Conservation (phyloP, 2,329 filamentous ascomycete genomes). For the Aspergillus felis region DNA sequence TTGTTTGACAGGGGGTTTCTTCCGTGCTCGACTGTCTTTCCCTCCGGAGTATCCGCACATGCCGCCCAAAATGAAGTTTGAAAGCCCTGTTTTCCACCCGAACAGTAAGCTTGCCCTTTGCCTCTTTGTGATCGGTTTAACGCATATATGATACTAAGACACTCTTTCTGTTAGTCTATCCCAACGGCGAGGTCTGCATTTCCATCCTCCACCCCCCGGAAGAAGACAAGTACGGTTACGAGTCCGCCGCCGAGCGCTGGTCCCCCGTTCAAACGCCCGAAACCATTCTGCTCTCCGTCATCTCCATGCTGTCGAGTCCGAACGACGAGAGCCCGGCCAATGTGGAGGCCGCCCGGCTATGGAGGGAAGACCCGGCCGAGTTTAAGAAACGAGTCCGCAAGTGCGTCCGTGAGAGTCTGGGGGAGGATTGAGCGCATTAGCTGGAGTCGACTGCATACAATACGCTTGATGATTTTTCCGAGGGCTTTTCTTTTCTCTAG, state of each 20-base stretch:
- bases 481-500: not conserved
- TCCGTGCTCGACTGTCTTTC: slow-evolving; percentile 79
- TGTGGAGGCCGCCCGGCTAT: slow-evolving; percentile 83
- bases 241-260: slow-evolving; percentile 86
- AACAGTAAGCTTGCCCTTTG: slow-evolving; percentile 58
- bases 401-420: slow-evolving; percentile 77
- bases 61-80: slow-evolving; percentile 85
- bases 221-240: slow-evolving; percentile 92
- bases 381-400: slow-evolving; percentile 75
- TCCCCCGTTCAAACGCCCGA: slow-evolving; percentile 91
- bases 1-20: slow-evolving; percentile 73
- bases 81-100: slow-evolving; percentile 83
- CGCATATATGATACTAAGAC: not conserved
- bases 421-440: slow-evolving; percentile 53
- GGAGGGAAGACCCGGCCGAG: slow-evolving; percentile 74
- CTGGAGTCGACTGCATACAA: not conserved
- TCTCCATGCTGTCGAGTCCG: slow-evolving; percentile 85
- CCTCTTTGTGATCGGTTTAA: not conserved
- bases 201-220: slow-evolving; percentile 93
- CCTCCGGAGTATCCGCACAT: slow-evolving; percentile 80
- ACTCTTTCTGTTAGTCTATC: slow-evolving; percentile 58
- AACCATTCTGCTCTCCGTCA: slow-evolving; percentile 86
- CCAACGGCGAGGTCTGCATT: slow-evolving; percentile 85
- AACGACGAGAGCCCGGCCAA: slow-evolving; percentile 97
- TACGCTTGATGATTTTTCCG: not conserved